Evolutionary conservation across 805 yeast species (phyloP), one percentile per base, ranked within the genome.

Genomic region (Kuraishia hungarica): DNA sequence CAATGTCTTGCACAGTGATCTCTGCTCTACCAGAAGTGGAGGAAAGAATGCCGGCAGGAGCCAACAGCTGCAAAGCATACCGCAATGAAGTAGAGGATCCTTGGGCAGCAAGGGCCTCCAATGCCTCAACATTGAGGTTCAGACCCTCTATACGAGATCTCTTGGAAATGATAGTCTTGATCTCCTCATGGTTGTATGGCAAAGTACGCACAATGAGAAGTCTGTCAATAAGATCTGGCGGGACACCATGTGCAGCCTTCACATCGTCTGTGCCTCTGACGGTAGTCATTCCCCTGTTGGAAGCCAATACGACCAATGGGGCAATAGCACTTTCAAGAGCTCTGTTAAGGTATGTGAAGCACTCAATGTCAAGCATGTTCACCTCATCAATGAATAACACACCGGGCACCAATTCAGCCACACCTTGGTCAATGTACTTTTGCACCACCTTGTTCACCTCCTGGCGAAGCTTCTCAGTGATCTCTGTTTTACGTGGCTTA

Each of bases 361-460:
- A 86, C 72, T 94, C 99, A 64, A 94, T 87, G 71, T 94, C 99
- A 60, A 94, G 82, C 98, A 94, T 94, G 73, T 94, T 97, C 53
- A 92, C 97, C 74, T 94, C 99, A 72, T 94, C 99, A 62, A 94
- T 91, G 71, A 94, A 94, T 62, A 94, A 76, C 23, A 94, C 99
- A 64, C 99, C 99, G 1, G 99, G 99, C 56, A 94, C 89, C 52
- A 94, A 79, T 72, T 93, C 98, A 13, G 99, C 99, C 54, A 93
- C 89, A 58, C 99, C 99, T 74, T 94, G 97, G 71, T 93, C 97
- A 57, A 93, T 93, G 76, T 96, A 94, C 71, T 91, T 91, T 63
- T 89, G 86, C 43, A 93, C 98, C 51, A 94, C 97, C 73, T 90
- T 91, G 52, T 96, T 90, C 60, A 94, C 97, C 73, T 94, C 99